Evolutionary conservation across 1,139 yeast species (phyloP).

Genomic region (Kodamaea ohmeri): DNA sequence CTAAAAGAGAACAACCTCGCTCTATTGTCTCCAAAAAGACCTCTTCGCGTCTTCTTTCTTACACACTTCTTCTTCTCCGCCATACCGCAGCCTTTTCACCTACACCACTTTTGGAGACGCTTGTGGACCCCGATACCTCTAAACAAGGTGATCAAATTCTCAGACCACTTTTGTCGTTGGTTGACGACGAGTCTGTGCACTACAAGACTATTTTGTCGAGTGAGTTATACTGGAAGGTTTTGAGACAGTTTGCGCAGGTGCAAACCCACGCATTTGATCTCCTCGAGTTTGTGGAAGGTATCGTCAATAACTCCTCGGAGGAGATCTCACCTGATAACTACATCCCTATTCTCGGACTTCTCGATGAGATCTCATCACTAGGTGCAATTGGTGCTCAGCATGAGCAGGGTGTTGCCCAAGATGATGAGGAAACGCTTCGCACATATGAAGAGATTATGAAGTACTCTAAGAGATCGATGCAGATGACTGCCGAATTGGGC

Average conservation of each 20-base stretch:
- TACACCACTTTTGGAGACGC: slow-evolving; percentile 21
- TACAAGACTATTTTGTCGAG: slow-evolving; percentile 35
- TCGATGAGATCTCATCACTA: slow-evolving; percentile 78
- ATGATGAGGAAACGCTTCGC: slow-evolving; percentile 30
- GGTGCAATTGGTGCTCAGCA: slow-evolving; percentile 80
- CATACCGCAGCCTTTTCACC: slow-evolving; percentile 25
- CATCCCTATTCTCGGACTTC: slow-evolving; percentile 61
- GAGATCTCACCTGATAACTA: slow-evolving; percentile 51
- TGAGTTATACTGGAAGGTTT: slow-evolving; percentile 62
- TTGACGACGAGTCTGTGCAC: slow-evolving; percentile 50
- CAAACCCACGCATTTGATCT: slow-evolving; percentile 50
- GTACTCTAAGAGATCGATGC: slow-evolving; percentile 60
- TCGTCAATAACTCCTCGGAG: slow-evolving; percentile 34
- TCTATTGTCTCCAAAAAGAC: slow-evolving; percentile 1
- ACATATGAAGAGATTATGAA: slow-evolving; percentile 51
- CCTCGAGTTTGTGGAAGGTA: slow-evolving; percentile 46
- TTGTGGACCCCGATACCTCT: slow-evolving; percentile 32
- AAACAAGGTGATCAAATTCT: slow-evolving; percentile 52
- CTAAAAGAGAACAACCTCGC: too few relatives aligned
- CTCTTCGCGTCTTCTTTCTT: slow-evolving; percentile 1
- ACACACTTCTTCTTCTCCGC: slow-evolving; percentile 25
- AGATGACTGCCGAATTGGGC: slow-evolving; percentile 53
- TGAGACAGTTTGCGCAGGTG: slow-evolving; percentile 57
- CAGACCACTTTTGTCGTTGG: slow-evolving; percentile 51
- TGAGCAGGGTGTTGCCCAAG: slow-evolving; percentile 58